These are phyloP conservation scores for Fusarium scirpi DNA, from an alignment of 2,329 filamentous ascomycete species.

Conservation along the genomic window DNA sequence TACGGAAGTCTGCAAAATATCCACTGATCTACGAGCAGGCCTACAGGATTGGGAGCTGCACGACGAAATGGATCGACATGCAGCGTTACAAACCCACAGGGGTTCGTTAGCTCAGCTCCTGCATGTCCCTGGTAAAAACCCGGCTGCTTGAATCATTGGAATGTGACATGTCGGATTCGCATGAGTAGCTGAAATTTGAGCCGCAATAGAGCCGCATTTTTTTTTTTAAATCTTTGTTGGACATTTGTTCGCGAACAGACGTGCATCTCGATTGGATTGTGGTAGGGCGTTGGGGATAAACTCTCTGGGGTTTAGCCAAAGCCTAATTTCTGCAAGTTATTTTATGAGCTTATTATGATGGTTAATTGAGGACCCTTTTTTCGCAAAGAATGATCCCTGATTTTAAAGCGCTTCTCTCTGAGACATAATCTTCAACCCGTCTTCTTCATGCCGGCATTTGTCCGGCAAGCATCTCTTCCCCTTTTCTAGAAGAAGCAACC, in stretches of 20 bases:
- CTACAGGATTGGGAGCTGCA: background rate
- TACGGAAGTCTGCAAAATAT: background rate
- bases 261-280: background rate
- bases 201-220: background rate
- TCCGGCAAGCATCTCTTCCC: accelerated
- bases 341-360: background rate
- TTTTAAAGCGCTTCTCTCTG: background rate
- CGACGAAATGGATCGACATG: too few relatives aligned
- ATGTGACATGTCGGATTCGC: background rate
- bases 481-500: background rate
- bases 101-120: background rate
- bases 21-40: background rate
- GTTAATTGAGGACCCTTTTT: background rate
- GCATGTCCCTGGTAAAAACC: background rate
- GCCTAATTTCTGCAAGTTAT: background rate
- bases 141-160: background rate
- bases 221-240: background rate
- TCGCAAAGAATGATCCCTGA: background rate
- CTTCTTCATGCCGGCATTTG: background rate
- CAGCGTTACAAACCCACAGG: background rate
- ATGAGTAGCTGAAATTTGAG: too few relatives aligned
- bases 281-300: background rate
- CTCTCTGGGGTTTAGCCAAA: background rate
- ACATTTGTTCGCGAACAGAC: background rate
- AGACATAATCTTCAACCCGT: background rate